Conservation (phyloP, 371 early-diverging fungal genomes). For the Phascolomyces articulosus region DNA sequence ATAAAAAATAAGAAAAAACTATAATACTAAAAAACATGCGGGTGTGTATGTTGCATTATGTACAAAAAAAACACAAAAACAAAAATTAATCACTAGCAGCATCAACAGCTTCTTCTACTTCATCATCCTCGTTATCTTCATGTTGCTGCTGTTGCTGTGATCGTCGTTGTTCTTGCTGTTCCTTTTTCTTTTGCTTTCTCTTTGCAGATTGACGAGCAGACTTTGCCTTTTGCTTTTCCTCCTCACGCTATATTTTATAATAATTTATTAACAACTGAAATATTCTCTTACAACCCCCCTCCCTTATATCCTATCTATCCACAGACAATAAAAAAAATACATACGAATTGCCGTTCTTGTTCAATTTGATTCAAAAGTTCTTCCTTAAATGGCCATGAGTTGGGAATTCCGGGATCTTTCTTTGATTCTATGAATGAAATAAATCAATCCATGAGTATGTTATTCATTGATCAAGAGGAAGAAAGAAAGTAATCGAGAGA, state of each 20-base stretch:
- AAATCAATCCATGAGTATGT: background rate
- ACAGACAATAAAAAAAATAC: background rate
- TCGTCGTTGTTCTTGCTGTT: slow-evolving; percentile 13
- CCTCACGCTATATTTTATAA: slow-evolving; percentile 17
- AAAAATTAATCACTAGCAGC: background rate
- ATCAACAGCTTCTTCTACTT: background rate
- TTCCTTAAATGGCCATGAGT: slow-evolving; percentile 57
- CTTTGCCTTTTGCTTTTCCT: slow-evolving; percentile 29
- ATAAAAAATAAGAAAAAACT: background rate
- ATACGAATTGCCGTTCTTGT: slow-evolving; percentile 40
- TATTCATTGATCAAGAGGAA: background rate
- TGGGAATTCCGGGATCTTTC: slow-evolving; percentile 60
- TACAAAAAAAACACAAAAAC: background rate
- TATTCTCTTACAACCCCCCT: too few species aligned
- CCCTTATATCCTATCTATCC: too few species aligned
- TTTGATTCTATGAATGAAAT: slow-evolving; percentile 12
- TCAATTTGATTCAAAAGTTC: slow-evolving; percentile 55
- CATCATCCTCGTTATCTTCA: background rate
- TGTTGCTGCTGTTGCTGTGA: slow-evolving; percentile 5
- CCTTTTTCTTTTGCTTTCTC: slow-evolving; percentile 12
- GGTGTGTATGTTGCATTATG: background rate
- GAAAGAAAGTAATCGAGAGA: background rate
- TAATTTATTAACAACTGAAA: background rate
- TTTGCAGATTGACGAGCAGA: slow-evolving; percentile 23
- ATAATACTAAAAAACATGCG: background rate